Conservation (phyloP, 345 rosid genomes). For the Anastatica hierochuntica region DNA sequence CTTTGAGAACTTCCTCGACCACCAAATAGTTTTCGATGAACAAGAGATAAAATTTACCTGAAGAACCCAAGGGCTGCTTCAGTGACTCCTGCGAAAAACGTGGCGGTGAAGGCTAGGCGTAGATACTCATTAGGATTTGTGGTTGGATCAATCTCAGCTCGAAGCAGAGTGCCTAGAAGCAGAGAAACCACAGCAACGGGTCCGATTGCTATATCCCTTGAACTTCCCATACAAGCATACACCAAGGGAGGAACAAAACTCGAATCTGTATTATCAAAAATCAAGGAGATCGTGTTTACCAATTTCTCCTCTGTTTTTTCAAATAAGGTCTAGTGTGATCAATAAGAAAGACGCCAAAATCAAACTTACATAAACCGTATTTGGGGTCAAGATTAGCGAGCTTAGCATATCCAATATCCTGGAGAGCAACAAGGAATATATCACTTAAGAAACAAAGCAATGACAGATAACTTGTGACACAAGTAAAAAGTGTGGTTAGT, state of each 20-base stretch:
- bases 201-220: constrained; percentile 95
- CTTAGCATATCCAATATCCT: constrained; percentile 90
- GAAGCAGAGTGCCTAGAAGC: constrained; percentile 64
- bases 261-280: too few species aligned
- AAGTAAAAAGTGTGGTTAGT: too few species aligned
- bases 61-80: constrained; percentile 59
- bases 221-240: constrained; percentile 94
- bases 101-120: constrained; percentile 78
- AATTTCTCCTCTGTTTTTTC: too few species aligned
- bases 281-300: too few species aligned
- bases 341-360: too few species aligned
- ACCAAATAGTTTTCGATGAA: too few species aligned
- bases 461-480: too few species aligned
- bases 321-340: too few species aligned
- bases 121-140: constrained; percentile 37
- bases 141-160: constrained; percentile 47
- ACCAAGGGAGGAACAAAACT: constrained; percentile 86
- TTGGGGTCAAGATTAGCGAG: constrained; percentile 76
- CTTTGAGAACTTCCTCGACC: too few species aligned
- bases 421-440: too few species aligned
- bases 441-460: constrained; percentile 3
- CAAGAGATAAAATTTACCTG: too few species aligned
- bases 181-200: constrained; percentile 98
- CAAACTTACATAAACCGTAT: constrained; percentile 71
- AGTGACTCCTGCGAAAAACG: constrained; percentile 86